Evolutionary conservation across 768 basidiomycete species (phyloP).

Genomic region (Termitomyces sp.): DNA sequence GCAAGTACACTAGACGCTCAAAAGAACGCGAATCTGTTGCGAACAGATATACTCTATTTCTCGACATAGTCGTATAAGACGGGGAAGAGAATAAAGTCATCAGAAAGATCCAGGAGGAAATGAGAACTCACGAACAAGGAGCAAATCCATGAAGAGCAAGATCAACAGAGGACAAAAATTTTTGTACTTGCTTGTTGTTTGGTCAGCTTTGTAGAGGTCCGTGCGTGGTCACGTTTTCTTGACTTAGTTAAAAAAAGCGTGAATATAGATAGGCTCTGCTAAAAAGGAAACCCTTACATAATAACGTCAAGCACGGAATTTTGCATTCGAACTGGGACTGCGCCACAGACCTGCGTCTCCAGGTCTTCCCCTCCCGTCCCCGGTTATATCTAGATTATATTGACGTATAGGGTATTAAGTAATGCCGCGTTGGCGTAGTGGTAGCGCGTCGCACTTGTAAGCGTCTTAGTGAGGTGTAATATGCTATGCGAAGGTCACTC

Average conservation of each 20-base stretch:
- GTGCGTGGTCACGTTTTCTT: background rate
- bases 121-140: background rate
- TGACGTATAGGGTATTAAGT: slow-evolving; percentile 4
- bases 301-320: background rate
- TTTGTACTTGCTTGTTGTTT: background rate
- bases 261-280: background rate
- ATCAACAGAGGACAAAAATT: background rate
- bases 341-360: background rate
- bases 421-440: slow-evolving; percentile 6
- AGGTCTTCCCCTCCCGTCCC: background rate
- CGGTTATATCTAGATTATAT: too few species aligned
- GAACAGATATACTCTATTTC: slow-evolving; percentile 73
- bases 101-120: background rate
- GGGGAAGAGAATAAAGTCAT: slow-evolving; percentile 90
- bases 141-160: background rate
- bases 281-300: background rate
- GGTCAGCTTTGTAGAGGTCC: background rate
- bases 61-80: slow-evolving; percentile 89
- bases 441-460: background rate
- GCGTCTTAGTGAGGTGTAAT: too few species aligned
- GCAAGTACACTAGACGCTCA: slow-evolving; percentile 74
- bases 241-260: background rate
- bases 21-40: slow-evolving; percentile 61
- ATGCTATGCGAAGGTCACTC: slow-evolving; percentile 6
- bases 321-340: background rate